Evolutionary conservation across 2,329 filamentous ascomycete species (phyloP).

Genomic region (Cytospora chrysosperma): DNA sequence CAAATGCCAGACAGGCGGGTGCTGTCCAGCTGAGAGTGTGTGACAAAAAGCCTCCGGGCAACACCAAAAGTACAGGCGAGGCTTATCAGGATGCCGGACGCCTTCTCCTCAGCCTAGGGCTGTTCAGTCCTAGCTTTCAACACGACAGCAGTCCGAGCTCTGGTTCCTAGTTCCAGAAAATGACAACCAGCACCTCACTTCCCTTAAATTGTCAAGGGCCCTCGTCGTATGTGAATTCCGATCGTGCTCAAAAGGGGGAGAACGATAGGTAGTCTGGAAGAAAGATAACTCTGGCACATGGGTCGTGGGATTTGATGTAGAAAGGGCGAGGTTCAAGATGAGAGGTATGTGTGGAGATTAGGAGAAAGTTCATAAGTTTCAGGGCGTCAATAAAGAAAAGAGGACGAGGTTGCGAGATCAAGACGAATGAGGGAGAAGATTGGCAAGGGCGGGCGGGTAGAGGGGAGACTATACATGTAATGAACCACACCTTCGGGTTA

Average conservation of each 20-base stretch:
- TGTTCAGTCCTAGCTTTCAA: background rate
- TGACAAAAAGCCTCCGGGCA: slow-evolving; percentile 8
- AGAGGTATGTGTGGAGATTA: background rate
- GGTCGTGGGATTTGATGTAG: background rate
- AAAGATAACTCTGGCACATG: background rate
- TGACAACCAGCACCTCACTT: background rate
- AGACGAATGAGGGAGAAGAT: slow-evolving; percentile 17
- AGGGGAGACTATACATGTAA: slow-evolving; percentile 11
- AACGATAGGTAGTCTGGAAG: background rate
- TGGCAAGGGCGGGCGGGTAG: slow-evolving; percentile 15
- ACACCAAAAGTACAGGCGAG: background rate
- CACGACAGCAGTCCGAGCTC: background rate
- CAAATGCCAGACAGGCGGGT: background rate
- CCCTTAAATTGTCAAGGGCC: background rate
- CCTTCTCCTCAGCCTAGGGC: background rate
- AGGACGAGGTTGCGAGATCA: background rate
- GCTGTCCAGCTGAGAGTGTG: slow-evolving; percentile 9
- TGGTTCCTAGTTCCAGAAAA: background rate
- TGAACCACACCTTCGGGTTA: background rate
- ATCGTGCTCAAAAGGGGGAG: background rate
- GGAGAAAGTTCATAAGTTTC: background rate
- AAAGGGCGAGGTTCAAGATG: background rate
- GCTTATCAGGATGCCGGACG: background rate
- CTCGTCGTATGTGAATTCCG: slow-evolving; percentile 3
- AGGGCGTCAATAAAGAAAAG: background rate